Evolutionary conservation across 2,329 filamentous ascomycete genomes (phyloP).

Genomic region (Aspergillus flavus): DNA sequence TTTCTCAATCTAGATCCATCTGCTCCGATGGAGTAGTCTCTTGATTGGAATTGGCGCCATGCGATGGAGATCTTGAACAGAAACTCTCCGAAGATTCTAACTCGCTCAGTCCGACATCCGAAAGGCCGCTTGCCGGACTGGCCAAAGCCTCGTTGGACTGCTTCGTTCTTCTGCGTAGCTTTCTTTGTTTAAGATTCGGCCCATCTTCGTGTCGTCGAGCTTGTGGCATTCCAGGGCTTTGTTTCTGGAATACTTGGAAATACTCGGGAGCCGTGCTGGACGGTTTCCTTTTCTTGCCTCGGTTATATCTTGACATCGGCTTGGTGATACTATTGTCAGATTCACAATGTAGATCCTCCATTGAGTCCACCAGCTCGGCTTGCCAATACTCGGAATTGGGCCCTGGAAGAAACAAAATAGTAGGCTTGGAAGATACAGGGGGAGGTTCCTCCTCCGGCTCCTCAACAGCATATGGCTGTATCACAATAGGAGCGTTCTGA

Average conservation of each 20-base stretch:
- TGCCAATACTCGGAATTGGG: conserved; percentile 21
- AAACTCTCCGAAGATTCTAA: conserved; percentile 22
- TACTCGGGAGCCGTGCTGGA: conserved; percentile 21
- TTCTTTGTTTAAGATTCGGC: conserved; percentile 27
- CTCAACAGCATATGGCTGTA: conserved; percentile 45
- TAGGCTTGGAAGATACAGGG: neutral
- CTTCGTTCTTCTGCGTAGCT: conserved; percentile 29
- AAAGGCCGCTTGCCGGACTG: neutral
- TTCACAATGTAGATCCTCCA: conserved; percentile 35
- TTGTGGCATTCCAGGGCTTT: neutral
- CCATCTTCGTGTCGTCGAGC: conserved; percentile 17
- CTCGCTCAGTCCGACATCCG: conserved; percentile 16
- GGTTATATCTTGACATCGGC: conserved; percentile 16
- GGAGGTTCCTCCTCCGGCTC: conserved; percentile 35
- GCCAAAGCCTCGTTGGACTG: conserved; percentile 18
- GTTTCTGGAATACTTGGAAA: neutral
- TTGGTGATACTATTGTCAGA: conserved; percentile 24
- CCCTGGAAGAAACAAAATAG: neutral
- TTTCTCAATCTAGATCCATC: conserved; percentile 41
- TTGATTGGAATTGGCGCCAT: conserved; percentile 16
- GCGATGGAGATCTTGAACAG: conserved; percentile 25
- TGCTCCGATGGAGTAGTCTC: conserved; percentile 25
- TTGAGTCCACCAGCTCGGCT: conserved; percentile 36
- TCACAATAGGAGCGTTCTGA: conserved; percentile 24
- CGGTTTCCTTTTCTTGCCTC: conserved; percentile 41